Percentiles rank a stretch among this genome's conserved stretches.
These are phyloP conservation scores for cucumber (Cucumis sativus) DNA, from an alignment of 306 rosid species.

Conservation along the genomic window Cucumber_9930_V3 NC_026661.2:12583001-12583500, in stretches of 20 bases:
- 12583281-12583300: conserved; percentile 57
- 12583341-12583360: conserved; percentile 90
- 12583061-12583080: conserved; percentile 89
- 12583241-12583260: conserved; percentile 74
- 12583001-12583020: conserved; percentile 12
- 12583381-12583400: conserved; percentile 71
- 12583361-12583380: conserved; percentile 58
- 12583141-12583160: conserved; percentile 85
- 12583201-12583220: neutral
- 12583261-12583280: conserved; percentile 91
- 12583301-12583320: conserved; percentile 88
- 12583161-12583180: conserved; percentile 4
- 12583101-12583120: conserved; percentile 91
- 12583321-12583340: conserved; percentile 85
- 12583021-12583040: conserved; percentile 98
- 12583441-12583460: no score
- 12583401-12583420: conserved; percentile 94
- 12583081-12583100: conserved; percentile 84
- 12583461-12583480: no score
- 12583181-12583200: neutral
- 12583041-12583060: conserved; percentile 94
- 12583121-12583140: conserved; percentile 94
- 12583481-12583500: no score
- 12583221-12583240: conserved; percentile 10
- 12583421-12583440: neutral